phyloP scores from a whole-genome alignment of 2,329 filamentous ascomycete genomes.

The Diaporthe australafricana region DNA sequence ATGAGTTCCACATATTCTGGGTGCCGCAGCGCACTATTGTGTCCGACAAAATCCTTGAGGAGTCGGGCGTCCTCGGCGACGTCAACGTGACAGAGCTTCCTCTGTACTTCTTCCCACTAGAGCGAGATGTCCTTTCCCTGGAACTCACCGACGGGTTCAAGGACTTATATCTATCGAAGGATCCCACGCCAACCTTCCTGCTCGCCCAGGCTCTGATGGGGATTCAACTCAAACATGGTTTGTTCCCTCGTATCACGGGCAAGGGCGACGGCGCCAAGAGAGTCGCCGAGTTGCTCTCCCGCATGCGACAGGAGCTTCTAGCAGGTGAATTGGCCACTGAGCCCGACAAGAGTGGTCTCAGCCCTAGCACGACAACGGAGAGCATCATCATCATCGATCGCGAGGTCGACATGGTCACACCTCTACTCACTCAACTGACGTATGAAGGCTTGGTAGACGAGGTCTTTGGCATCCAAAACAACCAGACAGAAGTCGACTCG shows the following conservation, averaged over 20 bases:
- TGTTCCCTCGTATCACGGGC: conserved; percentile 94
- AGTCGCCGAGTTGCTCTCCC: conserved; percentile 85
- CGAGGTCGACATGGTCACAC: conserved; percentile 93
- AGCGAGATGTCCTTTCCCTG: conserved; percentile 90
- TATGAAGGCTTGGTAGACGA: conserved; percentile 98
- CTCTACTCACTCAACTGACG: conserved; percentile 91
- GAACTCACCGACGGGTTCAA: conserved; percentile 89
- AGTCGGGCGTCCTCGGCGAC: conserved; percentile 92
- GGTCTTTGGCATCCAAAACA: conserved; percentile 90
- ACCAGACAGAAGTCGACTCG: conserved; percentile 92
- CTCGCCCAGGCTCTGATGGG: conserved; percentile 94
- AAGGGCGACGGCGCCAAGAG: conserved; percentile 95
- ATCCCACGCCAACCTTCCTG: conserved; percentile 90
- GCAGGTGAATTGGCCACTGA: conserved; percentile 81
- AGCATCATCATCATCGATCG: conserved; percentile 95
- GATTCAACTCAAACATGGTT: conserved; percentile 88
- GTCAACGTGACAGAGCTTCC: conserved; percentile 89
- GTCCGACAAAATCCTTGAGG: conserved; percentile 91
- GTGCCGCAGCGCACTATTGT: conserved; percentile 91
- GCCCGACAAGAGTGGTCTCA: conserved; percentile 72
- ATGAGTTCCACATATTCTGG: conserved; percentile 98
- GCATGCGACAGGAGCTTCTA: conserved; percentile 90
- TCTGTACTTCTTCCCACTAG: conserved; percentile 89
- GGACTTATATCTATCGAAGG: conserved; percentile 90
- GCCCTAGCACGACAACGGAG: conserved; percentile 89